These are phyloP conservation scores for Ustilago xerochloae DNA, from an alignment of 1,284 basidiomycete species.

Conservation along the genomic window DNA sequence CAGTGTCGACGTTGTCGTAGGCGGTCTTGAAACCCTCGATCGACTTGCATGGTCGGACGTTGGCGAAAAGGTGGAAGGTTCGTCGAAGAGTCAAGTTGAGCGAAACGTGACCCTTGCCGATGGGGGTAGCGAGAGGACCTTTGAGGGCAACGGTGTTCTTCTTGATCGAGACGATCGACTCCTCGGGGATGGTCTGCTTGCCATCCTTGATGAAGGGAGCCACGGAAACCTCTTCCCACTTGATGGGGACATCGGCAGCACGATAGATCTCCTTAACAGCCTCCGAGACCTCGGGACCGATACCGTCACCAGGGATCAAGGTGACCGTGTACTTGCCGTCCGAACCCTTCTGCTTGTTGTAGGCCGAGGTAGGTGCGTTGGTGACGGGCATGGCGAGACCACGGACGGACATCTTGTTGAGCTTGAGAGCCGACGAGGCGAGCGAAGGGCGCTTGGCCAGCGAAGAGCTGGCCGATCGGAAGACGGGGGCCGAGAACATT, in stretches of 20 bases:
- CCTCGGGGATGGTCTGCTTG: constrained; percentile 95
- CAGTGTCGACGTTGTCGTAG: constrained; percentile 97
- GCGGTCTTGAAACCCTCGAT: constrained; percentile 98
- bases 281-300: constrained; percentile 97
- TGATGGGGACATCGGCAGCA: constrained; percentile 74
- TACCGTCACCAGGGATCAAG: constrained; percentile 89
- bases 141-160: constrained; percentile 98
- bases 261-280: constrained; percentile 93
- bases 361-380: constrained; percentile 62
- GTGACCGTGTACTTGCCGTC: constrained; percentile 92
- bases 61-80: constrained; percentile 98
- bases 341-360: constrained; percentile 64
- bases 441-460: constrained; percentile 50
- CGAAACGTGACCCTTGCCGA: constrained; percentile 99
- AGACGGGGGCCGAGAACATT: constrained; percentile 45
- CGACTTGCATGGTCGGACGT: constrained; percentile 95
- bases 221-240: constrained; percentile 98
- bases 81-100: constrained; percentile 95
- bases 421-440: constrained; percentile 48
- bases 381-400: constrained; percentile 59
- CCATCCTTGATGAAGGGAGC: constrained; percentile 87
- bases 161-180: constrained; percentile 89
- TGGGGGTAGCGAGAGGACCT: constrained; percentile 76
- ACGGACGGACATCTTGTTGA: constrained; percentile 44
- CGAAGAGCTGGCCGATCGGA: constrained; percentile 48